phyloP scores from a whole-genome alignment of 306 rosid species.

The Quercus berberidifolia region DNA sequence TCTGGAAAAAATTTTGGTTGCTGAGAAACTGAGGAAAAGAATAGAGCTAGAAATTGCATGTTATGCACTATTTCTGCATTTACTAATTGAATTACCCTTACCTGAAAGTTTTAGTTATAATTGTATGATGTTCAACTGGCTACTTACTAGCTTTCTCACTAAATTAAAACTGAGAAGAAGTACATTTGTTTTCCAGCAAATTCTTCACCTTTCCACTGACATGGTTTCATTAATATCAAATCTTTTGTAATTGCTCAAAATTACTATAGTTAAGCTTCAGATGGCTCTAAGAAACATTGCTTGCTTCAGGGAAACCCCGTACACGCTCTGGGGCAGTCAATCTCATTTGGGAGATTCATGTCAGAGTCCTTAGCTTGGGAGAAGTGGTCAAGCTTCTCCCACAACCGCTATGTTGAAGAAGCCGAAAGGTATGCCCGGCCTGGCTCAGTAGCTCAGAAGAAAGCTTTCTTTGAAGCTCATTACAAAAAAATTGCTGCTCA shows the following conservation, averaged over 20 bases:
- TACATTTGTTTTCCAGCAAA: not conserved
- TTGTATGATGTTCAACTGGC: not conserved
- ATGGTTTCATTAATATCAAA: not conserved
- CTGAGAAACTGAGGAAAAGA: not conserved
- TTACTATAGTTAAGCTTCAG: not conserved
- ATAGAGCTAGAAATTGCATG: not conserved
- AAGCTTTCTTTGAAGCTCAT: conserved; percentile 99
- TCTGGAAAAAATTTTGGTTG: not conserved
- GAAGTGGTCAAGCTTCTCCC: conserved; percentile 80
- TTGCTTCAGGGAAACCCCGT: conserved; percentile 55
- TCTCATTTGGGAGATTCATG: conserved; percentile 88
- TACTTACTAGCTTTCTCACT: not conserved
- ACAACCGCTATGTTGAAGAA: conserved; percentile 92
- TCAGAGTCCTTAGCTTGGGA: conserved; percentile 86
- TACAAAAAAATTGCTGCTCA: conserved; percentile 92
- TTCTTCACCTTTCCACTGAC: not conserved
- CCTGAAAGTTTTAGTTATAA: not conserved
- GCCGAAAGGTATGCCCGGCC: conserved; percentile 80
- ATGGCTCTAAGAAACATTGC: not conserved
- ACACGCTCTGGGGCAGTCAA: conserved; percentile 79
- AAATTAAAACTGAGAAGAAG: not conserved
- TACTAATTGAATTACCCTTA: not conserved
- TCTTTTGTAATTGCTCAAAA: not conserved
- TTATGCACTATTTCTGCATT: not conserved
- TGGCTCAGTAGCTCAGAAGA: conserved; percentile 96